Conservation (phyloP, 352 stramenopile genomes). For the Pythium utonaiense region DNA sequence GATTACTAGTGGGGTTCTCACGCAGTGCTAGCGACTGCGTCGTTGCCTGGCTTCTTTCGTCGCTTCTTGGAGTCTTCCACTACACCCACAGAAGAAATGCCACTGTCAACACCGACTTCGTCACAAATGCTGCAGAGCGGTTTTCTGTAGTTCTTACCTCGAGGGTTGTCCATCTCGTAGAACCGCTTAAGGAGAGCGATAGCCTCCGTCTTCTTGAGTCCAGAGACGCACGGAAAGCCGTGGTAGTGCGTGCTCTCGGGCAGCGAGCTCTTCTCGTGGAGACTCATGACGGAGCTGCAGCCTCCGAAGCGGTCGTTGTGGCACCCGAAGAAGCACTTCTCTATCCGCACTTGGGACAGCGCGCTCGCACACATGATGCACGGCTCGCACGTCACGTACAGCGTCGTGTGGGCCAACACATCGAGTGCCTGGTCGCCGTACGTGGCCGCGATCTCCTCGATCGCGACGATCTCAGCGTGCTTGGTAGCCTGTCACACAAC, state of each 20-base stretch:
- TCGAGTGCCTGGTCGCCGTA: conserved; percentile 37
- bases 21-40: background rate
- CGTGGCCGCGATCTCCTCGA: conserved; percentile 66
- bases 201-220: conserved; percentile 83
- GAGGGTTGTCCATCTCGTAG: conserved; percentile 87
- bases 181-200: conserved; percentile 85
- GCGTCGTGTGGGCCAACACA: conserved; percentile 52
- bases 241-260: conserved; percentile 41
- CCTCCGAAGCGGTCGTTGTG: conserved; percentile 93
- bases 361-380: conserved; percentile 94
- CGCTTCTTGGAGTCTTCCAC: conserved; percentile 81
- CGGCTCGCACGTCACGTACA: conserved; percentile 92
- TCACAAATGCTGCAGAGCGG: too few species aligned
- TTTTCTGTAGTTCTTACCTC: conserved; percentile 59
- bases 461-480: conserved; percentile 90
- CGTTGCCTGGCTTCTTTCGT: conserved; percentile 41
- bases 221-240: conserved; percentile 60
- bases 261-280: conserved; percentile 62
- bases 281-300: conserved; percentile 85
- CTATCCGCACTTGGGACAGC: conserved; percentile 74
- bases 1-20: background rate
- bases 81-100: conserved; percentile 7
- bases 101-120: too few species aligned
- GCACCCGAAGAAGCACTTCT: conserved; percentile 86
- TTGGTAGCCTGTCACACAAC: conserved; percentile 63